phyloP scores from a whole-genome alignment of 2,329 filamentous ascomycete species.

The Pseudogymnoascus sp. region DNA sequence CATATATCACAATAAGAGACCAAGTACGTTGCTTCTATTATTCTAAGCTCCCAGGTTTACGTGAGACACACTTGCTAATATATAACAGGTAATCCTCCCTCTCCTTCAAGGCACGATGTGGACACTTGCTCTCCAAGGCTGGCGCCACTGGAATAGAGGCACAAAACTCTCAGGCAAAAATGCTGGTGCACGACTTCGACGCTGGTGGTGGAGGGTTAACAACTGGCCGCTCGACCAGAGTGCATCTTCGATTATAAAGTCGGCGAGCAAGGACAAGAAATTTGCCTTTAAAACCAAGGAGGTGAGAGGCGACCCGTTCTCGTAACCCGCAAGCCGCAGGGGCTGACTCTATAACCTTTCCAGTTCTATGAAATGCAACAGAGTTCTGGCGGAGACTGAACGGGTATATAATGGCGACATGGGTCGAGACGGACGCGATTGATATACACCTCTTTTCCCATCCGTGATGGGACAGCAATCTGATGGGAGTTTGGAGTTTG shows the following conservation, averaged over 20 bases:
- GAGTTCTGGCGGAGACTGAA: background rate
- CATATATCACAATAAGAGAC: constrained; percentile 78
- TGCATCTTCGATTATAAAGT: background rate
- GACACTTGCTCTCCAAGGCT: constrained; percentile 75
- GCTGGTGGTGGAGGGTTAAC: constrained; percentile 95
- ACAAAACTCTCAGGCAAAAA: constrained; percentile 69
- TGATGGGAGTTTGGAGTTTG: background rate
- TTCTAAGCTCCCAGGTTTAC: background rate
- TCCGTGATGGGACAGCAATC: background rate
- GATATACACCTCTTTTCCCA: background rate
- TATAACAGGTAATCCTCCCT: constrained; percentile 66
- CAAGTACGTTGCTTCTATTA: constrained; percentile 51
- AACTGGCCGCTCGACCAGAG: constrained; percentile 52
- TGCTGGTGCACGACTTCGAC: constrained; percentile 65
- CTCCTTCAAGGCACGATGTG: constrained; percentile 83
- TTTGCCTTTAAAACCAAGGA: constrained; percentile 3
- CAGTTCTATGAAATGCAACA: constrained; percentile 9
- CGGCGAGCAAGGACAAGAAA: background rate
- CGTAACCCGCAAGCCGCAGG: background rate
- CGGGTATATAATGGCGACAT: background rate
- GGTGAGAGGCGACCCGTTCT: constrained; percentile 7
- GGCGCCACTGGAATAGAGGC: constrained; percentile 81
- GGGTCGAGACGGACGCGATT: background rate
- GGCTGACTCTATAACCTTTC: background rate
- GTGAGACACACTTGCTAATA: background rate